Conservation (phyloP, 1,284 basidiomycete species). For the Malassezia yamatoensis region DNA sequence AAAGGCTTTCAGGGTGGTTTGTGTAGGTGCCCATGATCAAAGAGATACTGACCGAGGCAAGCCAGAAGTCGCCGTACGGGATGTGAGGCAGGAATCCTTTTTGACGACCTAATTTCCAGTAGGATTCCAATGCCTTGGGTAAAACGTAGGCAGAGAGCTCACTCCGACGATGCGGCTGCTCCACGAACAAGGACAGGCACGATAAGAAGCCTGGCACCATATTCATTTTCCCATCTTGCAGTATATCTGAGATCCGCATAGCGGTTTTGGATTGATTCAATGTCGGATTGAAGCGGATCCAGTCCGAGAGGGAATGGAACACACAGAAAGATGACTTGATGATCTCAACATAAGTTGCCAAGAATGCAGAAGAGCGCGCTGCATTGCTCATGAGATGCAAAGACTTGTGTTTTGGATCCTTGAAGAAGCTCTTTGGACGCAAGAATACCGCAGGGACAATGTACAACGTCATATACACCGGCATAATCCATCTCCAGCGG, state of each 20-base stretch:
- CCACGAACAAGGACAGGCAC: slow-evolving; percentile 71
- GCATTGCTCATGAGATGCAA: slow-evolving; percentile 62
- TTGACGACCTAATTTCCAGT: slow-evolving; percentile 69
- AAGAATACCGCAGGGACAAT: slow-evolving; percentile 59
- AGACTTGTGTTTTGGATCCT: slow-evolving; percentile 26
- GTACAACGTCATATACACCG: slow-evolving; percentile 76
- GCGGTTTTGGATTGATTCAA: slow-evolving; percentile 5
- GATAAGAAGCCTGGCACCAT: slow-evolving; percentile 67
- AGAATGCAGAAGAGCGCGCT: slow-evolving; percentile 73
- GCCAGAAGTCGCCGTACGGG: slow-evolving; percentile 60
- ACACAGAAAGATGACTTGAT: slow-evolving; percentile 78
- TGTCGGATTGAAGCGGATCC: slow-evolving; percentile 15
- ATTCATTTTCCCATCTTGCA: slow-evolving; percentile 49
- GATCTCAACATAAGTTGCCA: slow-evolving; percentile 72
- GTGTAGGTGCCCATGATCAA: slow-evolving; percentile 79
- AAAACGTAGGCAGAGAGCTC: slow-evolving; percentile 91
- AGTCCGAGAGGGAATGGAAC: slow-evolving; percentile 56
- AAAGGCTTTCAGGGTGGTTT: slow-evolving; percentile 79
- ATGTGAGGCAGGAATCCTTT: slow-evolving; percentile 64
- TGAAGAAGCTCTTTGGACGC: slow-evolving; percentile 38
- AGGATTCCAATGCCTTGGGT: slow-evolving; percentile 61
- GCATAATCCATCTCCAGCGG: slow-evolving; percentile 51
- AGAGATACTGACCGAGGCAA: slow-evolving; percentile 64
- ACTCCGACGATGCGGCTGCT: slow-evolving; percentile 67
- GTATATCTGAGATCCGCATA: neutral